phyloP scores from a whole-genome alignment of 2,329 filamentous ascomycete species.

The Rhinocladiella similis region DNA sequence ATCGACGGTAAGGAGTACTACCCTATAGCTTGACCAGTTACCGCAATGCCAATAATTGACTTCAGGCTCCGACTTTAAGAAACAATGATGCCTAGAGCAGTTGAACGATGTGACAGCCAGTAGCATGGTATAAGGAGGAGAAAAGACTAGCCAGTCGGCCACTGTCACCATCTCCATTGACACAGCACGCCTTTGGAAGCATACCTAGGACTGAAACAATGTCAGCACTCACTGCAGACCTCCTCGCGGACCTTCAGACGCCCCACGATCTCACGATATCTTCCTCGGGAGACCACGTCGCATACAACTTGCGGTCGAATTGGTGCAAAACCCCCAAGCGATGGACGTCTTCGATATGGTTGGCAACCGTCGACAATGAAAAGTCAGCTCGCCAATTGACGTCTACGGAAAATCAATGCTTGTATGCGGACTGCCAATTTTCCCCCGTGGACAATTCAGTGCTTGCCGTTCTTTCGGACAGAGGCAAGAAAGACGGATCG shows the following conservation, averaged over 20 bases:
- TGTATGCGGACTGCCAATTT: not conserved
- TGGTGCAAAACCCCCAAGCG: not conserved
- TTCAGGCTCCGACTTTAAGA: too few relatives aligned
- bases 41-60: too few relatives aligned
- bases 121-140: too few relatives aligned
- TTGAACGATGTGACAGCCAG: too few relatives aligned
- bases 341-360: slow-evolving; percentile 5
- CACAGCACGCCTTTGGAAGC: too few relatives aligned
- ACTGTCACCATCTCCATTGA: too few relatives aligned
- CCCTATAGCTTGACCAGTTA: too few relatives aligned
- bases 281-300: slow-evolving; percentile 10
- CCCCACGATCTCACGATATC: slow-evolving; percentile 10
- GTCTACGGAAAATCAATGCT: not conserved
- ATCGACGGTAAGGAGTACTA: too few relatives aligned
- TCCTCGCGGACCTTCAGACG: slow-evolving; percentile 8
- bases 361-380: slow-evolving; percentile 6
- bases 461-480: not conserved
- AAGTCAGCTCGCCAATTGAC: slow-evolving; percentile 16
- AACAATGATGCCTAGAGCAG: too few relatives aligned
- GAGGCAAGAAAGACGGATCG: not conserved
- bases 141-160: too few relatives aligned
- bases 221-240: slow-evolving; percentile 8
- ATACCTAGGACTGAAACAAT: too few relatives aligned
- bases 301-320: slow-evolving; percentile 5
- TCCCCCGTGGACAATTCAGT: not conserved